Conservation (phyloP, 1,284 basidiomycete species). For the Tilletia horrida region DNA sequence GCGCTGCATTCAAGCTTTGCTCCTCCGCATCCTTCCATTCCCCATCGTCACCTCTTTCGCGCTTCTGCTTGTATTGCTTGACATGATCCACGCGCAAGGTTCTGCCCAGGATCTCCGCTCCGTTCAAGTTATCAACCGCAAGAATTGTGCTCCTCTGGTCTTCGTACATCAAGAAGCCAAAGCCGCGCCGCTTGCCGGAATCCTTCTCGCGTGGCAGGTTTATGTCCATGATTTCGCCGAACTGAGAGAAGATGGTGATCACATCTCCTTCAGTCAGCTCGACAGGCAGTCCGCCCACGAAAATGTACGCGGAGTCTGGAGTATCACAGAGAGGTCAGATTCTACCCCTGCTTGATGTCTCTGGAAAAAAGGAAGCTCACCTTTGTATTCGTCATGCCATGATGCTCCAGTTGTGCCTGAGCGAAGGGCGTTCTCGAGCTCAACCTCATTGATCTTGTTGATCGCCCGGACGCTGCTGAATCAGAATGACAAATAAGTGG, state of each 20-base stretch:
- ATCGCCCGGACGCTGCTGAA: conserved; percentile 85
- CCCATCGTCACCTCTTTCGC: conserved; percentile 73
- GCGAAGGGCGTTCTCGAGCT: conserved; percentile 63
- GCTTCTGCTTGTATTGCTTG: conserved; percentile 79
- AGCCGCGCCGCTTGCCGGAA: conserved; percentile 73
- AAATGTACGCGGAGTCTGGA: conserved; percentile 88
- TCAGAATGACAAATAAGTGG: background rate
- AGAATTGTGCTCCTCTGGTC: conserved; percentile 93
- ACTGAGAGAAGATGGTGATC: conserved; percentile 95
- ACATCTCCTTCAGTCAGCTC: conserved; percentile 92
- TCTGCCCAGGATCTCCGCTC: conserved; percentile 78
- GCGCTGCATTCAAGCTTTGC: conserved; percentile 47
- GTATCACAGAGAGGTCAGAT: conserved; percentile 19
- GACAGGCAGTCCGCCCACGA: conserved; percentile 64
- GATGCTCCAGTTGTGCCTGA: conserved; percentile 63
- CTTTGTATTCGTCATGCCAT: conserved; percentile 96
- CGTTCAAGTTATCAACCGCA: conserved; percentile 97
- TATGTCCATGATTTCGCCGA: conserved; percentile 90
- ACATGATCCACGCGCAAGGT: conserved; percentile 89
- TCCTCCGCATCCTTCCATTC: conserved; percentile 77
- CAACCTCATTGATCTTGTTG: conserved; percentile 90
- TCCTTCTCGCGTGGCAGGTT: conserved; percentile 68
- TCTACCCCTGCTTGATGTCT: background rate
- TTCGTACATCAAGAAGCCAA: conserved; percentile 98
- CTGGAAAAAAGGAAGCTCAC: conserved; percentile 56